Evolutionary conservation across 2,329 filamentous ascomycete genomes (phyloP).

Genomic region (Aspergillus proliferans): DNA sequence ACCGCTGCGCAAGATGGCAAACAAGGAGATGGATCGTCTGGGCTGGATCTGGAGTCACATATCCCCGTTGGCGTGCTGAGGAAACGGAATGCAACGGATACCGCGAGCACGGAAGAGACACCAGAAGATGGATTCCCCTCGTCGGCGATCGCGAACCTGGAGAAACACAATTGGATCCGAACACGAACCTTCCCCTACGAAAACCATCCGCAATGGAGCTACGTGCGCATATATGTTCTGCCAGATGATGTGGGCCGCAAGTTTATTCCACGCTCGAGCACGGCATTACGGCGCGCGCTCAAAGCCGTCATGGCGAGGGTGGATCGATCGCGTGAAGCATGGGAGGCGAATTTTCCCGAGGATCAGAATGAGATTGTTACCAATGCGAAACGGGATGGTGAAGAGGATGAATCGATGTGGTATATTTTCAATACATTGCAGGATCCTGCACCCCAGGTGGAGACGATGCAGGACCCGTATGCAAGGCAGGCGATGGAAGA

Average conservation of each 20-base stretch:
- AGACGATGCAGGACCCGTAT: slow-evolving; percentile 25
- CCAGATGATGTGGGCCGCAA: slow-evolving; percentile 34
- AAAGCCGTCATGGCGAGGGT: slow-evolving; percentile 35
- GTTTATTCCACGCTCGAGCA: slow-evolving; percentile 27
- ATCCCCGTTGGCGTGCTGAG: slow-evolving; percentile 29
- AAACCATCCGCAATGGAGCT: slow-evolving; percentile 10
- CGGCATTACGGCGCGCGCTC: slow-evolving; percentile 28
- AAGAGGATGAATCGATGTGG: slow-evolving; percentile 41
- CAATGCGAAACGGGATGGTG: slow-evolving; percentile 10
- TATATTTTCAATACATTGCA: slow-evolving; percentile 47
- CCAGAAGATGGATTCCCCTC: slow-evolving; percentile 9
- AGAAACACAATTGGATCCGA: slow-evolving; percentile 33
- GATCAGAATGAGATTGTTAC: slow-evolving; percentile 2
- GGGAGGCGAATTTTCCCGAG: slow-evolving; percentile 25
- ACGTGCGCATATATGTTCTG: slow-evolving; percentile 34
- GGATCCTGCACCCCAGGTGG: slow-evolving; percentile 31
- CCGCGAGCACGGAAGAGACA: background rate
- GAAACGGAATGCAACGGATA: slow-evolving; percentile 4
- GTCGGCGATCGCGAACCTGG: slow-evolving; percentile 19
- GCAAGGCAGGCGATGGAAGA: slow-evolving; percentile 32
- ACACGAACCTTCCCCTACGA: slow-evolving; percentile 15
- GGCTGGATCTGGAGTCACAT: slow-evolving; percentile 8
- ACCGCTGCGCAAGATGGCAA: background rate
- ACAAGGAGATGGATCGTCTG: background rate
- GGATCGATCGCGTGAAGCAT: slow-evolving; percentile 34